Evolutionary conservation across 129 eudicot species (phyloP).

Genomic region (Escallonia herrerae): DNA sequence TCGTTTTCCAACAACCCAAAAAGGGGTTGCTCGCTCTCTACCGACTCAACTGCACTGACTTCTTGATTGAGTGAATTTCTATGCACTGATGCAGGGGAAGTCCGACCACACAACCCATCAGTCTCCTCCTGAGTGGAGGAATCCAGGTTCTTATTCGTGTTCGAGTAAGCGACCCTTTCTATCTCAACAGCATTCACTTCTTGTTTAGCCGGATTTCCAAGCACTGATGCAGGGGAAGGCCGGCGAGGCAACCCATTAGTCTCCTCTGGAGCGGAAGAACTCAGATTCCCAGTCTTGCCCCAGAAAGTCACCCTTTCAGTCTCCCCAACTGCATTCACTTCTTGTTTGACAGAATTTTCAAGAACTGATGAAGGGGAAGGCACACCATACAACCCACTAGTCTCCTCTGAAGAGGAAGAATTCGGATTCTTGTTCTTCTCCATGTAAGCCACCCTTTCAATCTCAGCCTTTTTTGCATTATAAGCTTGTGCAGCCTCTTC

Average conservation of each 20-base stretch:
- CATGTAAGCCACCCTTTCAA: not conserved
- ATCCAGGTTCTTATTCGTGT: not conserved
- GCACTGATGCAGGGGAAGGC: constrained; percentile 29
- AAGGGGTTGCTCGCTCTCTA: not conserved
- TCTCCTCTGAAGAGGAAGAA: constrained; percentile 16
- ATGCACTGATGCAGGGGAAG: constrained; percentile 29
- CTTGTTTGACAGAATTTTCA: constrained; percentile 4
- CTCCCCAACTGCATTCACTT: not conserved
- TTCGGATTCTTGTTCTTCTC: not conserved
- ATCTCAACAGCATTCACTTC: not conserved
- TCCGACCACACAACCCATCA: constrained; percentile 1
- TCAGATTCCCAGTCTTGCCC: not conserved
- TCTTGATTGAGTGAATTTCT: constrained; percentile 3
- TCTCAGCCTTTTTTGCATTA: constrained; percentile 6
- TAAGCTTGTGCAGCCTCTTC: constrained; percentile 18
- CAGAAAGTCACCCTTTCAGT: no score
- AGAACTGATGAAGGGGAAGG: constrained; percentile 32
- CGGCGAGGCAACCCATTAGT: constrained; percentile 4
- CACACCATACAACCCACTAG: constrained; percentile 1
- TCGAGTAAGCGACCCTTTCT: not conserved
- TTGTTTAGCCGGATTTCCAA: not conserved
- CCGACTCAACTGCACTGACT: not conserved
- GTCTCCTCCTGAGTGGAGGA: constrained; percentile 13
- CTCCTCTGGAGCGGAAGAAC: constrained; percentile 15
- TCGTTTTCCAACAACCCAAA: not conserved